Evolutionary conservation across 192 early-diverging fungal genomes (phyloP), one percentile per base, ranked within the genome.

Genomic region (Entomortierella parvispora): DNA sequence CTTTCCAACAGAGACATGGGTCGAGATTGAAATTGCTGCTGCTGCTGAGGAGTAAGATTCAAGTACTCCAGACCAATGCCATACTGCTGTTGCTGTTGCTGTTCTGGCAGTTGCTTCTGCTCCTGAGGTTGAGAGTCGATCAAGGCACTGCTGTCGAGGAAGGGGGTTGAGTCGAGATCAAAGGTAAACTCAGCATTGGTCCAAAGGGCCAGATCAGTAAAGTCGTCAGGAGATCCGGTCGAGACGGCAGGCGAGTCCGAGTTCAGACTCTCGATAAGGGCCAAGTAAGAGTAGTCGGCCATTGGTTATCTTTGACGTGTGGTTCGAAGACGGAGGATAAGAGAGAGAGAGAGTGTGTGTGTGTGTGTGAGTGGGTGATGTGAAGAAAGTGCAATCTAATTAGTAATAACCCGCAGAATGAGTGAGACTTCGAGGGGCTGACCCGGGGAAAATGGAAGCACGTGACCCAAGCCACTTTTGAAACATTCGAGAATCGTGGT

Each of bases 111-210:
- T 26, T 43, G 61, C 51, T 18, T 12, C 18, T 20, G 34, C 34
- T 34, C 31, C 54, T 34, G 34, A 56, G 54, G 18, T 22, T 29
- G 17, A 11, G 22, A n/a, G 25, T 50, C 40, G 11, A 52, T 56
- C 11, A 58, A 43, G n/a, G 65, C 45, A 10, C 51, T 37, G 50
- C 18, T 49, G 32, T 53, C 31, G 29, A 33, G 3, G 22, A 29
- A 1, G 6, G 53, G 17, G 18, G 34, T 20, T 23, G 40, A n/a
- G 31, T 28, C 1, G 40, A 56, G 25, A 25, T 93, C 89, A 31
- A 89, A 86, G 37, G 83, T 85, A 69, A 91, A 93, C 71, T 93
- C 89, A 20, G 88, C 87, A 57, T 89, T 88, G 52, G 90, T 79
- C 83, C 87, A 93, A 29, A 91, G 80, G 9, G 88, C 81, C 50